Conservation (phyloP, 352 stramenopile species). For the Globisporangium megalacanthum region DNA sequence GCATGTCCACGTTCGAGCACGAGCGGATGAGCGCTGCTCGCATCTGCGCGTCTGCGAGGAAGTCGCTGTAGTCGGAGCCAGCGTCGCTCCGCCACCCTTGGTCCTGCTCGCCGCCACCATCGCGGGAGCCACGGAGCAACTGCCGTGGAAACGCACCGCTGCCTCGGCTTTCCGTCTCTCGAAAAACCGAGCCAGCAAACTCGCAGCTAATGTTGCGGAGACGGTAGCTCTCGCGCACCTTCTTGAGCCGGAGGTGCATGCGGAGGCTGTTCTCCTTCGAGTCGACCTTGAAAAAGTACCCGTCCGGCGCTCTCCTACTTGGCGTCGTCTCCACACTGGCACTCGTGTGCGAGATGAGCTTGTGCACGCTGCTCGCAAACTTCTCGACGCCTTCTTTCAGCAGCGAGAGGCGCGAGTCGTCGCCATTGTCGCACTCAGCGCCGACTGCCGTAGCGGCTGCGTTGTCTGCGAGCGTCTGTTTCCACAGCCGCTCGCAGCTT, state of each 20-base stretch:
- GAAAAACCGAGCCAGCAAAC: conserved; percentile 33
- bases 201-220: conserved; percentile 63
- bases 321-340: neutral
- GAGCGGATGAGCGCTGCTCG: conserved; percentile 68
- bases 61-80: conserved; percentile 75
- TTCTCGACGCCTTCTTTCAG: conserved; percentile 71
- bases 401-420: conserved; percentile 41
- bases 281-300: conserved; percentile 53
- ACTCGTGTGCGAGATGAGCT: conserved; percentile 32
- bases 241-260: conserved; percentile 71
- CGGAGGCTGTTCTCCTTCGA: conserved; percentile 65
- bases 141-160: conserved; percentile 24
- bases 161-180: conserved; percentile 39
- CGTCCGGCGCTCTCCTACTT: conserved; percentile 14
- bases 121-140: conserved; percentile 26
- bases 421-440: conserved; percentile 23
- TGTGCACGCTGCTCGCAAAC: conserved; percentile 75
- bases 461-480: conserved; percentile 40
- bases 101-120: conserved; percentile 30
- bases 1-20: conserved; percentile 46
- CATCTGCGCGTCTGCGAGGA: conserved; percentile 74
- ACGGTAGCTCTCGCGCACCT: conserved; percentile 58
- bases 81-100: conserved; percentile 66
- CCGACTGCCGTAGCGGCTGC: conserved; percentile 16
- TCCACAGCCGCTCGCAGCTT: conserved; percentile 50